phyloP scores from a whole-genome alignment of 192 early-diverging fungal species.

The Mortierella alpina region DNA sequence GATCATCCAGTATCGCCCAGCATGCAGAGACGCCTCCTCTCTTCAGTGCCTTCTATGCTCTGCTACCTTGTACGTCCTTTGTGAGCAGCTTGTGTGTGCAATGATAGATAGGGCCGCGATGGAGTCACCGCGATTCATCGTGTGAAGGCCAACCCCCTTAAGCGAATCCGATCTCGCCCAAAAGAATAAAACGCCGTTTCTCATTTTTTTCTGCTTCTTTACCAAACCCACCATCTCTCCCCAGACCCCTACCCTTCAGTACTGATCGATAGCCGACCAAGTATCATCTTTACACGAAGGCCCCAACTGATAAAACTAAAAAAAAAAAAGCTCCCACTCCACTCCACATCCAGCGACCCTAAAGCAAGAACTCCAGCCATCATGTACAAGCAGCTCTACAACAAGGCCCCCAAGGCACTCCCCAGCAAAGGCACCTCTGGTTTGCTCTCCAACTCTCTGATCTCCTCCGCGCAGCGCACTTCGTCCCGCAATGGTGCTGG shows the following conservation, averaged over 20 bases:
- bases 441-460: constrained; percentile 41
- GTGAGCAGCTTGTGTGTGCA: no score
- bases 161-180: no score
- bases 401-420: constrained; percentile 41
- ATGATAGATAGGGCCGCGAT: no score
- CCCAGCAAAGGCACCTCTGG: constrained; percentile 26
- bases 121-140: no score
- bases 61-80: no score
- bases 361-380: background rate
- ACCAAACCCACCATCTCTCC: constrained; percentile 20
- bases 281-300: constrained; percentile 53
- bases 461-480: constrained; percentile 19
- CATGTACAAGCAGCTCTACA: constrained; percentile 52
- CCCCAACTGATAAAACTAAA: background rate
- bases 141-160: no score
- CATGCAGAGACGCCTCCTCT: no score
- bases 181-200: background rate
- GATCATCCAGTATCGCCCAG: background rate
- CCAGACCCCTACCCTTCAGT: constrained; percentile 12
- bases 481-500: constrained; percentile 7
- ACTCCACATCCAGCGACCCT: constrained; percentile 4
- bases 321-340: background rate
- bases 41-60: no score
- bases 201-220: constrained; percentile 22
- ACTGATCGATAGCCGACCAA: constrained; percentile 56